These are phyloP conservation scores for Kwoniella sp. DNA, from an alignment of 768 basidiomycete species.

Conservation along the genomic window DNA sequence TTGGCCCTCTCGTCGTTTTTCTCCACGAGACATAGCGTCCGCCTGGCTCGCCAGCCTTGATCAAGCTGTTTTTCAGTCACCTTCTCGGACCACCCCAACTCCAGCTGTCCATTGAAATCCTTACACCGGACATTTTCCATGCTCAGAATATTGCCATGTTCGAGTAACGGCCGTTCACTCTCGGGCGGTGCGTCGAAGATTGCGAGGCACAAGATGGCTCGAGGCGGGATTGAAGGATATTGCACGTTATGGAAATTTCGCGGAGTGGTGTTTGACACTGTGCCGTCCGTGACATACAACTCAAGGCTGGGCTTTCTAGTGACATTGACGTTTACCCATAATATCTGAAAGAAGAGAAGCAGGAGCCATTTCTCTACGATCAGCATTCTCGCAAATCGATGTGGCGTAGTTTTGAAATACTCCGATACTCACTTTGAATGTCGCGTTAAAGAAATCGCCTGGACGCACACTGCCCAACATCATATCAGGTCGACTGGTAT, in stretches of 20 bases:
- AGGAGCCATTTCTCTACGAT: neutral
- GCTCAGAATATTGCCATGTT: conserved; percentile 30
- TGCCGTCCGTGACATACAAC: conserved; percentile 46
- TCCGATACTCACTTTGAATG: conserved; percentile 42
- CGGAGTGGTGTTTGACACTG: conserved; percentile 4
- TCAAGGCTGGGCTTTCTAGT: conserved; percentile 24
- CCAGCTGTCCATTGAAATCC: conserved; percentile 30
- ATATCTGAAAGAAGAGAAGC: conserved; percentile 22
- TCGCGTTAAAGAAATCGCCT: conserved; percentile 27
- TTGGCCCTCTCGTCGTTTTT: conserved; percentile 28
- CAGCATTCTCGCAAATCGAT: too few species aligned
- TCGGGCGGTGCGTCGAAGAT: conserved; percentile 24
- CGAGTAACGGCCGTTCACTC: conserved; percentile 8
- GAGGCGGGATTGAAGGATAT: conserved; percentile 18
- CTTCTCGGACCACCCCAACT: conserved; percentile 36
- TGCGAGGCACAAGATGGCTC: conserved; percentile 27
- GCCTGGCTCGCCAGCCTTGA: conserved; percentile 25
- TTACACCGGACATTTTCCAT: conserved; percentile 35
- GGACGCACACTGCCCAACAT: conserved; percentile 13
- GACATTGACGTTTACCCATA: conserved; percentile 20
- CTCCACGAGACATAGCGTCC: conserved; percentile 5
- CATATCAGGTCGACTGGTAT: conserved; percentile 1
- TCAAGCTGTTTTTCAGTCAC: conserved; percentile 28
- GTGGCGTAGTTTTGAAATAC: too few species aligned
- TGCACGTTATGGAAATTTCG: conserved; percentile 37